A percentile compares a stretch with the other conserved stretches of the same genome.
Evolutionary conservation across 192 early-diverging fungal genomes (phyloP).

Genomic region (Gamsiella multidivaricata): DNA sequence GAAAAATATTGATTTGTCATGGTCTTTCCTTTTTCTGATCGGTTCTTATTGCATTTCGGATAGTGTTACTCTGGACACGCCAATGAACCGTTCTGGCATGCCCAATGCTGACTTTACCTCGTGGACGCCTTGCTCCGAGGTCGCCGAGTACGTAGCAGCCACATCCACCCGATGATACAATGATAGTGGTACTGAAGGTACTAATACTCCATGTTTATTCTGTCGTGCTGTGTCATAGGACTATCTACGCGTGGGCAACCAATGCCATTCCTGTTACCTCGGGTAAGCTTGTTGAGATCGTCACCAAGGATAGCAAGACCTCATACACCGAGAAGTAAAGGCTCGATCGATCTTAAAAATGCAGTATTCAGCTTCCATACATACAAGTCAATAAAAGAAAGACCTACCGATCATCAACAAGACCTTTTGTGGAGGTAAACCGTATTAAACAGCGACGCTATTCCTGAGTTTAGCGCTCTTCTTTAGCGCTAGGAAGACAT

Average conservation of each 20-base stretch:
- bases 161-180: too few species aligned
- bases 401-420: too few species aligned
- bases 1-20: conserved; percentile 6
- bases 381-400: neutral
- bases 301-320: conserved; percentile 69
- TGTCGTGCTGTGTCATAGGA: conserved; percentile 30
- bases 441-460: too few species aligned
- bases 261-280: conserved; percentile 57
- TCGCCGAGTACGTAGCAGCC: conserved; percentile 75
- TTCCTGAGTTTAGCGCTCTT: too few species aligned
- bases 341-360: too few species aligned
- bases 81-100: conserved; percentile 89
- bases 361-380: neutral
- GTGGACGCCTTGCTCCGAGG: conserved; percentile 84
- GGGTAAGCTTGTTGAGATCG: conserved; percentile 73
- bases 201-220: neutral
- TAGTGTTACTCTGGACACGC: conserved; percentile 88
- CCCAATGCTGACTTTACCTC: conserved; percentile 81
- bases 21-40: conserved; percentile 16
- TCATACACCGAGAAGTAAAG: conserved; percentile 61
- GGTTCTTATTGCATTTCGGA: neutral
- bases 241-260: conserved; percentile 68
- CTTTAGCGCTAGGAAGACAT: too few species aligned
- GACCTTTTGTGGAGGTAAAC: too few species aligned
- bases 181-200: too few species aligned